Evolutionary conservation across 805 yeast genomes (phyloP), one percentile per base, ranked within the genome.

Genomic region (Kluyveromyces starmeri): DNA sequence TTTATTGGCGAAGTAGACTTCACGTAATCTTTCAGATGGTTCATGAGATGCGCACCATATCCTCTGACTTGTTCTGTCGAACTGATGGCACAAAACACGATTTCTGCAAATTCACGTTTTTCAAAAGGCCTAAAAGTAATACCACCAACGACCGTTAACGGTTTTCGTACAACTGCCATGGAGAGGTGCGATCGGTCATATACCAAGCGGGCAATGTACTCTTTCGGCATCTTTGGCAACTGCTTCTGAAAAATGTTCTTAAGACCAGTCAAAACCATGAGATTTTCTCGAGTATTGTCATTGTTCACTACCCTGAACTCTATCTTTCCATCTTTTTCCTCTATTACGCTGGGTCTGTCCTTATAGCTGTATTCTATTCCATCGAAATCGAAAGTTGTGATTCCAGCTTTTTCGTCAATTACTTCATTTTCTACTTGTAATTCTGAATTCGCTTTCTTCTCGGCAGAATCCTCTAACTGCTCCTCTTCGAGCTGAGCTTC

Each of bases 11-110:
- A 75, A 0, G 96, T 86, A 14, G 85, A 79, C 46, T 85, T 69
- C 26, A 92, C 96, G 58, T 89, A 92, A 59, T 92, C 98, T 53
- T 92, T 92, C 47, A 92, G 65, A 62, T 92, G 99, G 58, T 92
- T 92, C 99, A 92, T 92, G 51, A 92, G 59, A 59, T 92, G 98
- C 0, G 98, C 98, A 59, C 99, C 99, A 55, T 92, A 92, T 22
- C 98, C 99, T 44, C 96, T 67, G 13, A 92, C 98, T 64, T 92
- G 99, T 55, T 92, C 99, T 0, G 96, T 84, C 2, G 96, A 84
- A 28, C 94, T 81, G 39, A 92, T 92, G 18, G 99, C 99, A 71
- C 96, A 92, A 51, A 92, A 92, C 17, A 92, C 99, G 63, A 92
- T 92, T 59, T 92, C 99, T 1, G 98, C 99, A 68, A 92, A 92